Percentiles rank a stretch among this genome's conserved stretches.
Conservation (phyloP, 768 basidiomycete species). For the Floccularia luteovirens region DNA sequence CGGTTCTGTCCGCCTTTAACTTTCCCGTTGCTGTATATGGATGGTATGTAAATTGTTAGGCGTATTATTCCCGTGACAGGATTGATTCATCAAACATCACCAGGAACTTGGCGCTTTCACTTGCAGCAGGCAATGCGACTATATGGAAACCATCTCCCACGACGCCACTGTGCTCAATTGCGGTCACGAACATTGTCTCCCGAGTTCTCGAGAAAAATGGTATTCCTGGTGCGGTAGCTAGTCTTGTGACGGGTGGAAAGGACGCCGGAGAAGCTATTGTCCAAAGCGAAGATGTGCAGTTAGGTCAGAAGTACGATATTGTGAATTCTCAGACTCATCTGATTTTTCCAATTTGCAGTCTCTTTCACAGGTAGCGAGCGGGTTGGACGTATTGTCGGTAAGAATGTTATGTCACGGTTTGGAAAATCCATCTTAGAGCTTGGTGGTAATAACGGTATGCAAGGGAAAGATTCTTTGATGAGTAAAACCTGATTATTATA, state of each 20-base stretch:
- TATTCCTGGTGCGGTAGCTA: slow-evolving; percentile 77
- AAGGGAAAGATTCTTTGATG: too few species aligned
- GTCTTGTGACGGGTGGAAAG: slow-evolving; percentile 77
- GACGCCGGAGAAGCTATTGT: slow-evolving; percentile 77
- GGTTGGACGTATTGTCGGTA: slow-evolving; percentile 84
- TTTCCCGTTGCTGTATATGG: slow-evolving; percentile 94
- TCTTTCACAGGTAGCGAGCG: slow-evolving; percentile 94
- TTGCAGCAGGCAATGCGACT: slow-evolving; percentile 89
- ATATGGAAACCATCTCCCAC: slow-evolving; percentile 93
- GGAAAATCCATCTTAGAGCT: slow-evolving; percentile 88
- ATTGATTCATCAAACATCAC: slow-evolving; percentile 1
- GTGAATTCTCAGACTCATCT: slow-evolving; percentile 4
- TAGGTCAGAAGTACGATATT: slow-evolving; percentile 41
- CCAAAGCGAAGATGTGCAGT: slow-evolving; percentile 63
- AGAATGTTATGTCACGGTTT: slow-evolving; percentile 78
- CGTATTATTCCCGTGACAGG: slow-evolving; percentile 1
- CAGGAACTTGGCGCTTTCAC: slow-evolving; percentile 86
- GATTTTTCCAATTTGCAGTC: slow-evolving; percentile 35
- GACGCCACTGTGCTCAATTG: slow-evolving; percentile 87
- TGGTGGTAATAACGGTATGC: slow-evolving; percentile 90
- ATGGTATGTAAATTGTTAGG: slow-evolving; percentile 40
- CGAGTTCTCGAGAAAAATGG: slow-evolving; percentile 75
- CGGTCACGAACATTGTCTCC: slow-evolving; percentile 80
- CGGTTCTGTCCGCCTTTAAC: slow-evolving; percentile 88
- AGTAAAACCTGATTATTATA: too few species aligned